Evolutionary conservation across 495 filamentous ascomycete species (phyloP).

Genomic region (Penicillium salamii): DNA sequence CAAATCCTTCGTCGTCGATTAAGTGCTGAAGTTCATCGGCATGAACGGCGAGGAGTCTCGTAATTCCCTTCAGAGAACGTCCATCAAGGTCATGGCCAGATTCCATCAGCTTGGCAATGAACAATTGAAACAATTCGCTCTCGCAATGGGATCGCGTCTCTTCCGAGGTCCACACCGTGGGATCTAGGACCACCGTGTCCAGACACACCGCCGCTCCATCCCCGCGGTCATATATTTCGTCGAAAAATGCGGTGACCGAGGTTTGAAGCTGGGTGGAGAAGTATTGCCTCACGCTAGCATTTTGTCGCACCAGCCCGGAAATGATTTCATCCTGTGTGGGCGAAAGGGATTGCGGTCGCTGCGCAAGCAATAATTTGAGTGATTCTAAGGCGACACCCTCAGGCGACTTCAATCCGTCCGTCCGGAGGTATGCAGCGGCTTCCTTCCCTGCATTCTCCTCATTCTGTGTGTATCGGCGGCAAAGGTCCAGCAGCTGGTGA

Average conservation of each 20-base stretch:
- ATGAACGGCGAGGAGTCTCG: conserved; percentile 59
- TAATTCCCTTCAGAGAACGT: conserved; percentile 59
- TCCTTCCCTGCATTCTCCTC: conserved; percentile 58
- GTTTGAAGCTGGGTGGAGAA: conserved; percentile 50
- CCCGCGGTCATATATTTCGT: conserved; percentile 57
- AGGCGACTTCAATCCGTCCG: conserved; percentile 49
- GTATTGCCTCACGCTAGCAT: conserved; percentile 51
- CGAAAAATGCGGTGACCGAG: conserved; percentile 53
- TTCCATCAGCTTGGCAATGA: conserved; percentile 62
- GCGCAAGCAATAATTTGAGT: conserved; percentile 51
- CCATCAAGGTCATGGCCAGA: conserved; percentile 58
- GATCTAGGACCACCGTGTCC: conserved; percentile 55
- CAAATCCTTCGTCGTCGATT: conserved; percentile 74
- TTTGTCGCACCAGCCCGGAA: conserved; percentile 56
- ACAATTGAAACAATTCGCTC: conserved; percentile 63
- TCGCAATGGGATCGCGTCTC: conserved; percentile 47
- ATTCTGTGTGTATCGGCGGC: conserved; percentile 49
- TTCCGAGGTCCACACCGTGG: conserved; percentile 54
- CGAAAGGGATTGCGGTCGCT: conserved; percentile 37
- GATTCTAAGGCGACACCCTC: conserved; percentile 52
- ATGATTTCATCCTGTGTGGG: conserved; percentile 56
- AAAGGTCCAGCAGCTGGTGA: conserved; percentile 50
- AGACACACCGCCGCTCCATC: conserved; percentile 59
- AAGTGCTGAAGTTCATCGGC: conserved; percentile 57
- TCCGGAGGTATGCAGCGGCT: conserved; percentile 51